Base-by-base conservation (phyloP, 2,329 filamentous ascomycete species). In the Alternaria hordeiaustralica region DNA sequence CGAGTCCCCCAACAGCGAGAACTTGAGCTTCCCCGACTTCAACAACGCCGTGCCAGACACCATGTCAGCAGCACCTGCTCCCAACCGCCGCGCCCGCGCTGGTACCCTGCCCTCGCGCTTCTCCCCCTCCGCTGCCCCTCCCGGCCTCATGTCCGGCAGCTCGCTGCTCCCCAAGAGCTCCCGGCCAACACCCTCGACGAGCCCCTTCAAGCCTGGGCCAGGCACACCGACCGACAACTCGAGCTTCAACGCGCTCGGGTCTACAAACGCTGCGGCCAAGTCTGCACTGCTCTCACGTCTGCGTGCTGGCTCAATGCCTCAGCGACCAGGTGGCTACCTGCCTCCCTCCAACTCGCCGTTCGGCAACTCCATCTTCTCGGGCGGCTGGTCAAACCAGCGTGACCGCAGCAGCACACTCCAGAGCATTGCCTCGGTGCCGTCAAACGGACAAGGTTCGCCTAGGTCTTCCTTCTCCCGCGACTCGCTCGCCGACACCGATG, bases 21-120 rank as follows among this genome's bases (percentile, higher is more conserved):
- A 92, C 70, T 97, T 98, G 83, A 95, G 92, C 71, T 98, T 98
- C 74, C 94, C 96, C 62, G 94, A 97, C 80, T 93, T 97, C 78
- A 87, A 91, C 68, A 88, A 90, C 72, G 86, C 92, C 45, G 87
- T 91, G 45, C 86, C 90, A 9, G 87, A 91, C 68, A 87, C 90
- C 68, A 60, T 75, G 61, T 71, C 73, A 60, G 86, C 84, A 61
- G 78, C 91, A 64, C 89, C 91, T 71, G 82, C 84, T 60, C 86
- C 91, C 73, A 88, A 89, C 51, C 89, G 96, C 69, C 90, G 96
- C 78, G 91, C 93, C 71, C 89, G 96, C 79, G 96, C 96, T 64
- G 96, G 96, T 70, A 99, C 96, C 4, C 90, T 99, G n/a, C 96
- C 96, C 21, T 98, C 96, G 49, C 88, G 95, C 67, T 96, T 99